Evolutionary conservation across 345 rosid genomes (phyloP), one percentile per base, ranked within the genome.

Genomic region (Gossypioides kirkii): DNA sequence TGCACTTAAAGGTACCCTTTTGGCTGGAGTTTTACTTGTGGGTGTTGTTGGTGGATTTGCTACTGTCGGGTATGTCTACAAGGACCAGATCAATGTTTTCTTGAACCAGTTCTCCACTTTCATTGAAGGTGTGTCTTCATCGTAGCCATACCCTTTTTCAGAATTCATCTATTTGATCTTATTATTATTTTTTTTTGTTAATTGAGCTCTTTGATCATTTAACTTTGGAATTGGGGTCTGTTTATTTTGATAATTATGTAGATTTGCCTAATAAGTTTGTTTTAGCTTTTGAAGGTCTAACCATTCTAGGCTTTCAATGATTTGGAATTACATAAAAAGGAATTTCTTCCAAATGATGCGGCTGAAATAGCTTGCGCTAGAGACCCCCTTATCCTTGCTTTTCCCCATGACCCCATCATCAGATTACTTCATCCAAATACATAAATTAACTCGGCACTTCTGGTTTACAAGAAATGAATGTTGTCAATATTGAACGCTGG

Each of bases 41-140:
- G 98, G 96, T 58, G 83, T 87, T 70, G 92, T 95, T 73, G 99
- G 96, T 77, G 99, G 98, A 11, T 90, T 90, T 76, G 92, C 75
- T 4, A 69, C 84, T 52, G 89, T 81, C 65, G 99, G 98, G 2
- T 95, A 88, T 80, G 45, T 86, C 11, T 95, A 95, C 76, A 89
- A 46, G 77, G 99, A 90, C 18, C 95, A 92, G 83, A 85, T 95
- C 78, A 92, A 92, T 75, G 84, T 82, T 23, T 89, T 95, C 72
- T 83, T 92, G 81, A 88, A 73, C 69, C 97, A 90, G 68, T 89
- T 95, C 77, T 95, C 98, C 2, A 85, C 92, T 42, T 77, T 87
- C 54, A 89, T 95, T 69, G 99, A 95, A 83, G 99, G 98, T 92
- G 12, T 67, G 62, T 46, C 49, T 71, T 2, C 23, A 3, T 11